Percentiles rank a stretch among this genome's conserved stretches.
phyloP scores from a whole-genome alignment of 1,284 basidiomycete genomes.

The Heterobasidion parviporum region DNA sequence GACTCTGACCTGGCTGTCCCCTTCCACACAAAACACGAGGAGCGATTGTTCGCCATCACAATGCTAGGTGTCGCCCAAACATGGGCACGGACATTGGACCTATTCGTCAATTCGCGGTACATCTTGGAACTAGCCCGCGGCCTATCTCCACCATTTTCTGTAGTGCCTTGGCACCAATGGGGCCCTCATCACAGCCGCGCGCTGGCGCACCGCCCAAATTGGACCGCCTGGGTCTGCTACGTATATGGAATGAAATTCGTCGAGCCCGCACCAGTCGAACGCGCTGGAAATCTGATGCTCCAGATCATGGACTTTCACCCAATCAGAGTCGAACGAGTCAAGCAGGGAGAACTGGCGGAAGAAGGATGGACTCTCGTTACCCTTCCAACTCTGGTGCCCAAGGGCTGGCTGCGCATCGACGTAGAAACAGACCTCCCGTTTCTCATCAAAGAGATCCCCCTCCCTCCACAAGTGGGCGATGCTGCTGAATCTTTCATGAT shows the following conservation, averaged over 20 bases:
- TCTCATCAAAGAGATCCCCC: slow-evolving; percentile 6
- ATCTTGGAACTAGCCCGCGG: slow-evolving; percentile 26
- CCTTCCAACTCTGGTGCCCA: background rate
- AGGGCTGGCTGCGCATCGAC: background rate
- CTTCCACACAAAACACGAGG: slow-evolving; percentile 35
- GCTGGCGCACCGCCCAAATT: slow-evolving; percentile 22
- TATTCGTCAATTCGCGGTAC: slow-evolving; percentile 41
- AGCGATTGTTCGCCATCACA: slow-evolving; percentile 41
- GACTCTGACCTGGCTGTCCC: slow-evolving; percentile 28
- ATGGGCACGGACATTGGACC: slow-evolving; percentile 23
- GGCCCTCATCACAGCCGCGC: slow-evolving; percentile 36
- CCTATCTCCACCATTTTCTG: no score
- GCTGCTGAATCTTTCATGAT: slow-evolving; percentile 5
- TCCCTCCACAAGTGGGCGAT: slow-evolving; percentile 4
- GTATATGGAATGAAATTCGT: slow-evolving; percentile 35
- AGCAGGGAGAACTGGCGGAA: slow-evolving; percentile 4
- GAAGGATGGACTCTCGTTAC: slow-evolving; percentile 1
- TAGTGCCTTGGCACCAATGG: slow-evolving; percentile 40
- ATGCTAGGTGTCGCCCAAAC: slow-evolving; percentile 24
- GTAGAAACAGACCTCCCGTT: background rate
- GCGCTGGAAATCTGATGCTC: background rate
- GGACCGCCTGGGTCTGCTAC: slow-evolving; percentile 49
- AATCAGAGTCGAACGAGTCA: slow-evolving; percentile 3
- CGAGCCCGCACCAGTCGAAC: background rate
- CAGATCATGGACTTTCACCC: slow-evolving; percentile 9